Conservation (phyloP, 148 eudicot species). For the Vaccinium myrtillus region DNA sequence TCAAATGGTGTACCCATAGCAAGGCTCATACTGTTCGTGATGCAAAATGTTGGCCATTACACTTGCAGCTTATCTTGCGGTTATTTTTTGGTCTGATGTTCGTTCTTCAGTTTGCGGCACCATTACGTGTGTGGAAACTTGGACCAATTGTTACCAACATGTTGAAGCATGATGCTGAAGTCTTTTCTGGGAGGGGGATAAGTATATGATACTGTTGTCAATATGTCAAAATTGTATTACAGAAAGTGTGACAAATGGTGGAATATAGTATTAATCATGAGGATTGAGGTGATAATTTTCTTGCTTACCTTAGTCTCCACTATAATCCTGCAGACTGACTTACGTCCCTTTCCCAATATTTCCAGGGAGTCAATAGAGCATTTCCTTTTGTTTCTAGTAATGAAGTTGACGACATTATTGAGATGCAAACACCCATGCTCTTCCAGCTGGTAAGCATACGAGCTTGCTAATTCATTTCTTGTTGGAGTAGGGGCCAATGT, state of each 20-base stretch:
- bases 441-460: conserved; percentile 72
- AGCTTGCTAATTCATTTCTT: not conserved
- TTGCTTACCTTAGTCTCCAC: not conserved
- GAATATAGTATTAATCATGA: not conserved
- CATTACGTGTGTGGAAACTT: not conserved
- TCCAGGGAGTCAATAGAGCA: conserved; percentile 93
- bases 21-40: not conserved
- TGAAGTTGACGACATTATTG: conserved; percentile 86
- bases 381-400: conserved; percentile 81
- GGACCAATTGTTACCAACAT: not conserved
- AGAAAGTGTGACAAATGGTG: not conserved
- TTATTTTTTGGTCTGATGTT: conserved; percentile 1
- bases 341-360: not conserved
- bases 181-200: not conserved
- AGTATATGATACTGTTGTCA: not conserved
- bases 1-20: too few species aligned
- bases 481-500: not conserved
- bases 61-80: not conserved
- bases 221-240: too few species aligned
- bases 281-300: not conserved
- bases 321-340: not conserved
- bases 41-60: conserved; percentile 5
- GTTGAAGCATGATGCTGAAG: not conserved
- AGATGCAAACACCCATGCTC: conserved; percentile 88
- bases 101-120: not conserved